Conservation (phyloP, 129 eudicot genomes). For the Centaurea solstitialis region DNA sequence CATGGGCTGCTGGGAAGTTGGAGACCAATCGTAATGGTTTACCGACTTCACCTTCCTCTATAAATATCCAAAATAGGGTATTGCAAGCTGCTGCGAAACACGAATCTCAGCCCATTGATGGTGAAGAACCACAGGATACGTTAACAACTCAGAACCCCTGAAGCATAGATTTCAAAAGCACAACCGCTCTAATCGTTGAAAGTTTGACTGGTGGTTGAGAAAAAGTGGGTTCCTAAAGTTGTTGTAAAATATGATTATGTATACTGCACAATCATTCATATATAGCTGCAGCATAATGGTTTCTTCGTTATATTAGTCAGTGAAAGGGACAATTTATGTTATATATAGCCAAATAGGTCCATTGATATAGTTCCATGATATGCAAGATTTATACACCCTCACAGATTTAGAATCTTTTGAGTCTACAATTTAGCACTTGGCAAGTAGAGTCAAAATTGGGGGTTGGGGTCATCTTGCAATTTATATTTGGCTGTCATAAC, state of each 20-base stretch:
- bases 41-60: conserved; percentile 89
- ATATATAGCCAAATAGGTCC: background rate
- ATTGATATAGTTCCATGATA: background rate
- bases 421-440: background rate
- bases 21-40: conserved; percentile 71
- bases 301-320: background rate
- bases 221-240: background rate
- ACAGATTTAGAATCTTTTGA: background rate
- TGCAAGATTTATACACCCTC: background rate
- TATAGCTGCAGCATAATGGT: background rate
- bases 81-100: conserved; percentile 98
- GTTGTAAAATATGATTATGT: background rate
- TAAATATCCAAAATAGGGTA: conserved; percentile 87
- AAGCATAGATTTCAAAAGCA: conserved; percentile 35
- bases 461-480: too few species aligned
- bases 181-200: background rate
- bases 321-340: background rate
- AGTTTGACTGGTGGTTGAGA: background rate
- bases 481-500: too few species aligned
- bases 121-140: conserved; percentile 41
- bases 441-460: background rate
- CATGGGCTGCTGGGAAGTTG: conserved; percentile 83
- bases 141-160: conserved; percentile 49
- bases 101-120: conserved; percentile 83
- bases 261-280: background rate